These are phyloP conservation scores for Solanum hybrid DNA, from an alignment of 305 asterid genomes.

Conservation along the genomic window DNA sequence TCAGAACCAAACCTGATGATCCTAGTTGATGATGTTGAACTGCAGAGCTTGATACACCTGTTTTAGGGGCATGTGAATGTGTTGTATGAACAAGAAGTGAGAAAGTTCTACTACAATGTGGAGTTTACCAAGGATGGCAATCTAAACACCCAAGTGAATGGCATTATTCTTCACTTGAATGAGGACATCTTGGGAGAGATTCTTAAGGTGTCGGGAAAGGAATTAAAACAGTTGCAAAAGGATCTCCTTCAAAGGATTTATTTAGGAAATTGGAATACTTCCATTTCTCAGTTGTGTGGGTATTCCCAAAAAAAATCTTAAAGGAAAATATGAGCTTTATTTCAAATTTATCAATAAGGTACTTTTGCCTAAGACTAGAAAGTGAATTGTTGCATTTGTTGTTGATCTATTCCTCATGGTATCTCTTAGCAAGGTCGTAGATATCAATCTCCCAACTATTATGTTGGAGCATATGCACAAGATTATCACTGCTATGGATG, in stretches of 20 bases:
- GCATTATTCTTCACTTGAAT: background rate
- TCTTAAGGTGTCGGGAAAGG: background rate
- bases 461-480: background rate
- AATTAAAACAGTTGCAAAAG: background rate
- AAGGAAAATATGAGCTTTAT: background rate
- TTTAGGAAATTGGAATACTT: background rate
- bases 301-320: background rate
- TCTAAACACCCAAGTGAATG: background rate
- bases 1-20: background rate
- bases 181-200: background rate
- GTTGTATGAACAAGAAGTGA: background rate
- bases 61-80: background rate
- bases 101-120: background rate
- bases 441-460: background rate
- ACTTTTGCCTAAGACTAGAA: background rate
- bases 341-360: background rate
- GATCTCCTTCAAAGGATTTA: background rate
- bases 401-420: background rate
- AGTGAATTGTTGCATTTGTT: background rate
- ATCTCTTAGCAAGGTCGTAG: background rate
- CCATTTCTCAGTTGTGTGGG: background rate
- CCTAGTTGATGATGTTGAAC: background rate
- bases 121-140: background rate
- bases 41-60: background rate
- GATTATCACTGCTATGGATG: background rate